These are phyloP conservation scores for Colletotrichum tropicale DNA, from an alignment of 2,329 filamentous ascomycete species.

Conservation along the genomic window DNA sequence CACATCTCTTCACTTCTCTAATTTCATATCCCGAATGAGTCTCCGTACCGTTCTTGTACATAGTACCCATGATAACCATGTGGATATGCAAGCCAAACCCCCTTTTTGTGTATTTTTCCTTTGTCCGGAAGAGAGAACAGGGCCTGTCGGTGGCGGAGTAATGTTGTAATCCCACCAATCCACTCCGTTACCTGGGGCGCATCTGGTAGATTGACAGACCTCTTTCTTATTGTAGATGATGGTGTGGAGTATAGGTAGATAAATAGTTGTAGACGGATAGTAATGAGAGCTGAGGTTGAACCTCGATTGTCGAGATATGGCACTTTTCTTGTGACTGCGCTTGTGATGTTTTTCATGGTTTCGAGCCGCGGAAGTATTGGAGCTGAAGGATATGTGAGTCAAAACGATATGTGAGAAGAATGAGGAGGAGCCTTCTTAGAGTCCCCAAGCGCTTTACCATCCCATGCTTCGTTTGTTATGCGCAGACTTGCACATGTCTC, in stretches of 20 bases:
- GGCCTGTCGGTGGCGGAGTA: not conserved
- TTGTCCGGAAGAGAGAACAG: not conserved
- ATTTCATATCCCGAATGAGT: not conserved
- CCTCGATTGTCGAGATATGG: not conserved
- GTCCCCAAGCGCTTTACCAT: not conserved
- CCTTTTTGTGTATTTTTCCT: not conserved
- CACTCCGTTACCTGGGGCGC: not conserved
- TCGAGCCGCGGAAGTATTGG: not conserved
- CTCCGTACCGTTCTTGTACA: slow-evolving; percentile 8
- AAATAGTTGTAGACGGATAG: not conserved
- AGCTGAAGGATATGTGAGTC: not conserved
- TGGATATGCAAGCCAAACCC: not conserved
- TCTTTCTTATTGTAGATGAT: not conserved
- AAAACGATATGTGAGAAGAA: not conserved
- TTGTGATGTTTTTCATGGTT: not conserved
- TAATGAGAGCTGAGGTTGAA: not conserved
- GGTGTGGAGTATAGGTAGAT: not conserved
- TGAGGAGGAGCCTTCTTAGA: not conserved
- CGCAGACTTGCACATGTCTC: not conserved
- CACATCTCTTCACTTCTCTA: not conserved
- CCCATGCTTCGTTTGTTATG: not conserved
- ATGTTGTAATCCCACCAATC: not conserved
- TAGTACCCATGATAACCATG: slow-evolving; percentile 13
- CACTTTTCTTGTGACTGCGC: not conserved
- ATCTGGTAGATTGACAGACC: not conserved